Conservation (phyloP, 441 rosid genomes). For the Metrosideros polymorpha region DNA sequence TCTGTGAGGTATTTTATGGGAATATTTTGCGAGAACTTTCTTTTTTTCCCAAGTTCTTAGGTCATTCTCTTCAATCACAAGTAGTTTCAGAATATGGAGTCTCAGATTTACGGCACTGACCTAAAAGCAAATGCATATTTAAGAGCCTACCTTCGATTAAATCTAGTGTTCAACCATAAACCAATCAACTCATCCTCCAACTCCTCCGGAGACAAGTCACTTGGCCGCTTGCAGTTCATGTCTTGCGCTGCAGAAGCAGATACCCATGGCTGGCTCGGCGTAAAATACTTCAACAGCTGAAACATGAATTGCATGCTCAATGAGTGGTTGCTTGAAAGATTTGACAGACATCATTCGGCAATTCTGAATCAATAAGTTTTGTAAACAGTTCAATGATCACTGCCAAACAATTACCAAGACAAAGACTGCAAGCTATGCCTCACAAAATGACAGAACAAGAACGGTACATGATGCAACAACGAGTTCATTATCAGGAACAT, state of each 20-base stretch:
- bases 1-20: neutral
- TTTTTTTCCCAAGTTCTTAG: neutral
- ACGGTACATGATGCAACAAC: neutral
- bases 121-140: neutral
- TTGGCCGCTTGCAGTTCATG: slow-evolving; percentile 18
- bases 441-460: neutral
- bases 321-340: neutral
- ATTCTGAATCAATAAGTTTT: neutral
- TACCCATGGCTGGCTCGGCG: slow-evolving; percentile 48
- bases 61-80: neutral
- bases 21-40: neutral
- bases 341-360: neutral
- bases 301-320: neutral
- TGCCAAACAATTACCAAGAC: neutral
- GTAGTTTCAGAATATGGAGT: neutral
- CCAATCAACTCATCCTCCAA: slow-evolving; percentile 58
- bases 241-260: slow-evolving; percentile 18
- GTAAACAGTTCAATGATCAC: neutral
- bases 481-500: neutral
- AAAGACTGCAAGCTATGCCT: neutral
- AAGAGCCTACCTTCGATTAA: slow-evolving; percentile 39
- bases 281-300: slow-evolving; percentile 55
- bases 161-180: slow-evolving; percentile 47
- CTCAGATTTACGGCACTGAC: neutral
- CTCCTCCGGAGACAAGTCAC: slow-evolving; percentile 30